These are phyloP conservation scores for Mycena sanguinolenta DNA, from an alignment of 768 basidiomycete species.

Conservation along the genomic window DNA sequence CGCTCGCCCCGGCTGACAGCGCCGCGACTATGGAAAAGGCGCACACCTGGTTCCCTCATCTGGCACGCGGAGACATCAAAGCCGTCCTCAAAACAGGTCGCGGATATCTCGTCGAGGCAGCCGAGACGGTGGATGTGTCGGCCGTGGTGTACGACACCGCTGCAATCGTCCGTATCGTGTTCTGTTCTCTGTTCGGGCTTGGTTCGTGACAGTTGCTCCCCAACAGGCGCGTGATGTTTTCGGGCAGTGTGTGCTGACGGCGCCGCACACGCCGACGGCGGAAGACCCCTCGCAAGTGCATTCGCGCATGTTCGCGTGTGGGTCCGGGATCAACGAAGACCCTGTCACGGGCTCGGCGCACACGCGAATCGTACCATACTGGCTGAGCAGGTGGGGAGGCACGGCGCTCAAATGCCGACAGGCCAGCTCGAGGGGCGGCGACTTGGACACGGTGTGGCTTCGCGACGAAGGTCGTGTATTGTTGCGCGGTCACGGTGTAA, in stretches of 20 bases:
- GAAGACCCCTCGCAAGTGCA: no score
- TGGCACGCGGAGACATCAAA: constrained; percentile 25
- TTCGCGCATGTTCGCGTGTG: constrained; percentile 34
- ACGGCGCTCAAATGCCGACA: constrained; percentile 22
- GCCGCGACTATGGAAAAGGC: constrained; percentile 14
- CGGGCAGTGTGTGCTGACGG: constrained; percentile 31
- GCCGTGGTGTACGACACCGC: constrained; percentile 9
- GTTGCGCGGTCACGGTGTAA: constrained; percentile 25
- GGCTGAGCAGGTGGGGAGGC: constrained; percentile 29
- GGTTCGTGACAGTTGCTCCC: no score
- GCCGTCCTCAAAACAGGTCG: constrained; percentile 13
- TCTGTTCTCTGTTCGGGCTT: no score
- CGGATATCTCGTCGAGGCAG: constrained; percentile 30
- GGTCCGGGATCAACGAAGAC: constrained; percentile 31
- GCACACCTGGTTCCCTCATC: constrained; percentile 31
- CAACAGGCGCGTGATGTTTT: no score
- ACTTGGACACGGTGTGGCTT: constrained; percentile 29
- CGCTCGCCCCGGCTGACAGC: not conserved
- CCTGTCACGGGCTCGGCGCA: constrained; percentile 36
- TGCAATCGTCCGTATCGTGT: constrained; percentile 26
- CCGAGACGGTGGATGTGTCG: constrained; percentile 30
- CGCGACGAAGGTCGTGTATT: constrained; percentile 28
- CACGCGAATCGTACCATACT: constrained; percentile 35
- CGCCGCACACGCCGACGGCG: constrained; percentile 31
- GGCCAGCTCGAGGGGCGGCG: constrained; percentile 31